Evolutionary conservation across 225 moss, liverwort and hornwort genomes (phyloP), one percentile per base, ranked within the genome.

Genomic region (Physcomitrium patens): DNA sequence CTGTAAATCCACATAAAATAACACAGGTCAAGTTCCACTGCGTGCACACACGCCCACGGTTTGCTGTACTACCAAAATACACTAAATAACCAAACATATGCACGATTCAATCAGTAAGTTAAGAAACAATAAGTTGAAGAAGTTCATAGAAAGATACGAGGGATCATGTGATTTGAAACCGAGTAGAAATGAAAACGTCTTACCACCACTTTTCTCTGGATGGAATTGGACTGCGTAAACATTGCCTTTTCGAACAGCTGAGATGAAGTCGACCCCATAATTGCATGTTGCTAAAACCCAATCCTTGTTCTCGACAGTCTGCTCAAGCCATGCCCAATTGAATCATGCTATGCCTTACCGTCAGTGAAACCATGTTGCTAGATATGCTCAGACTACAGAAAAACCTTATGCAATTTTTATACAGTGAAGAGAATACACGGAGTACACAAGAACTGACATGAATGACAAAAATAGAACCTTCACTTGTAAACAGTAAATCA

Each of bases 191-290:
- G 49, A 75, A 51, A 13, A 54, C 55, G 45, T 16, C 77, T 67
- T 80, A 96, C 96, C 94, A 52, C 99, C 93, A 83, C 99, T 99
- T 81, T 99, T 99, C 82, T 95, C 99, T 12, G 99, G 99, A 71
- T 99, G 99, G 45, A 99, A 99, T 84, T 99, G 99, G 49, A 99
- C 95, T 60, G 89, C 95, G 80, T 89, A 80, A 18, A 99, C 84
- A 79, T 99, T 95, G 50, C 93, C 82, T 76, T 93, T 99, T 64
- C 86, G 87, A 37, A 99, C 77, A 74, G 93, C 95, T 69, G 99
- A 77, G 73, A 95, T 84, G 65, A 99, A 99, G 56, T 95, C 99
- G 57, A 88, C 89, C 70, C 99, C 99, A 75, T 99, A 99, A 42
- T 85, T 83, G 66, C 86, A 85, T 37, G 99, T 95, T 43, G 95